A percentile compares a stretch with the other conserved stretches of the same genome.
These are phyloP conservation scores for Rhexocercosporidium sp. DNA, from an alignment of 2,329 filamentous ascomycete species.

Conservation along the genomic window DNA sequence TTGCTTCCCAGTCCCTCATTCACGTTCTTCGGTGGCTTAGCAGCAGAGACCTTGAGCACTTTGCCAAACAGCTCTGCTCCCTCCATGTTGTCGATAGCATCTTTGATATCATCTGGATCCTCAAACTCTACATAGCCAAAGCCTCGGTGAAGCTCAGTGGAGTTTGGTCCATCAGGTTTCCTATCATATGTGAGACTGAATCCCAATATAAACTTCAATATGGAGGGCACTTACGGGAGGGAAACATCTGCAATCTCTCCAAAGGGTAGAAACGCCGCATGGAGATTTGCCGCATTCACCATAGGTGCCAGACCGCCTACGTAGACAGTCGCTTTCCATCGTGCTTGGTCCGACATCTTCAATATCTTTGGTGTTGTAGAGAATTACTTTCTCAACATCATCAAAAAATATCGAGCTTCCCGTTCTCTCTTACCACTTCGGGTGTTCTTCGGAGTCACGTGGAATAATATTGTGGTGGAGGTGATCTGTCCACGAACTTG, in stretches of 20 bases:
- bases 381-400: not conserved
- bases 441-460: not conserved
- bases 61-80: constrained; percentile 93
- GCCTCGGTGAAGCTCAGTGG: constrained; percentile 80
- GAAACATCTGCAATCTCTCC: constrained; percentile 93
- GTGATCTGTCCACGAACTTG: constrained; percentile 12
- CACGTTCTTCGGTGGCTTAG: constrained; percentile 88
- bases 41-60: constrained; percentile 88
- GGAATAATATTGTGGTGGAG: not conserved
- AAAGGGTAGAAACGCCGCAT: constrained; percentile 94
- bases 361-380: not conserved
- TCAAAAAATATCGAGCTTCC: not conserved
- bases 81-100: constrained; percentile 99
- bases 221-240: constrained; percentile 59
- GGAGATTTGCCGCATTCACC: constrained; percentile 76
- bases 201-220: constrained; percentile 3
- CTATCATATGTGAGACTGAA: constrained; percentile 31
- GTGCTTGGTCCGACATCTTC: constrained; percentile 78
- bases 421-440: not conserved
- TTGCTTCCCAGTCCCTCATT: constrained; percentile 90
- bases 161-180: constrained; percentile 82
- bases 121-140: constrained; percentile 98
- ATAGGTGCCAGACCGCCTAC: constrained; percentile 85
- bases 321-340: constrained; percentile 90
- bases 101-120: constrained; percentile 80